Conservation (phyloP, 176 grass and related monocot species). For the Olyra latifolia region DNA sequence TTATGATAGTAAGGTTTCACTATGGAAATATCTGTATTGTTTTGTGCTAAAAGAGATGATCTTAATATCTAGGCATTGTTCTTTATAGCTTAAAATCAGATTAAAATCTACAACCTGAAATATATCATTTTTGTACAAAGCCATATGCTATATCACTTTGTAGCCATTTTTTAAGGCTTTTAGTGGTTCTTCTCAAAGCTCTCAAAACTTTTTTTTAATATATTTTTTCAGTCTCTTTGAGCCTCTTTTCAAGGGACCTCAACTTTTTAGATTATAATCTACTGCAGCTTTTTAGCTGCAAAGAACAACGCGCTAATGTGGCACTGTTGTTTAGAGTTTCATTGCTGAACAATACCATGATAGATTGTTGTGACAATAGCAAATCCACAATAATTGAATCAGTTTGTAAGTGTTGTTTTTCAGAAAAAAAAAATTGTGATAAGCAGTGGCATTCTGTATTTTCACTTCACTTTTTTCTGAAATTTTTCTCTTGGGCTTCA, state of each 20-base stretch:
- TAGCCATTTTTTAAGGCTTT: no score
- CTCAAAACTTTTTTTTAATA: no score
- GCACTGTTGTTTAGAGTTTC: slow-evolving; percentile 2
- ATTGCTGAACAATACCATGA: background rate
- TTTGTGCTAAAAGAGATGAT: background rate
- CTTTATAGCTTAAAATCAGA: no score
- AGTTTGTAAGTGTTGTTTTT: background rate
- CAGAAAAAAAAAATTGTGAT: background rate
- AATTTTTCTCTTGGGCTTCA: background rate
- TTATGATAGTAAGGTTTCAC: background rate
- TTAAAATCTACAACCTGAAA: no score
- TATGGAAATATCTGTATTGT: background rate
- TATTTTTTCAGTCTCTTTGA: no score
- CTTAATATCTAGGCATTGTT: background rate
- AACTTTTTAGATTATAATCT: no score
- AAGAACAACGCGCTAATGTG: no score
- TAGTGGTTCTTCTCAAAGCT: no score
- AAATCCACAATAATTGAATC: background rate
- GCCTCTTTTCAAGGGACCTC: no score
- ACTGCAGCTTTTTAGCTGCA: no score
- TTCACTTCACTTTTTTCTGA: background rate
- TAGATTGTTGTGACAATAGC: background rate
- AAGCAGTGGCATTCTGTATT: background rate
- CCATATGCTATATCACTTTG: no score
- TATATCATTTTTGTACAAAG: no score